phyloP scores from a whole-genome alignment of 768 basidiomycete species.

The Lyophyllum shimeji region DNA sequence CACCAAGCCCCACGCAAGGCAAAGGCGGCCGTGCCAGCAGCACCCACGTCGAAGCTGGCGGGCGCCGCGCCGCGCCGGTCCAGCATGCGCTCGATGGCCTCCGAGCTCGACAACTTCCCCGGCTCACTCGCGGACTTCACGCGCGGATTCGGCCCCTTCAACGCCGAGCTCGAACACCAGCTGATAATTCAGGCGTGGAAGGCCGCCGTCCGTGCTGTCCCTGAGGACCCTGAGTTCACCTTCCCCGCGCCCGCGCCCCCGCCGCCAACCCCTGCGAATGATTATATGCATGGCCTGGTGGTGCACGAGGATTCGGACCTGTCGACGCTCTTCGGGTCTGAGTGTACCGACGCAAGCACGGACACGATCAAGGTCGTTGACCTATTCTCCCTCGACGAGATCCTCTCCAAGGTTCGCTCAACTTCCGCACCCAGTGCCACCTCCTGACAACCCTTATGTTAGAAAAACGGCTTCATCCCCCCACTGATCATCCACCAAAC shows the following conservation, averaged over 20 bases:
- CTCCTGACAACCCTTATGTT: no score
- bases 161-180: slow-evolving; percentile 3
- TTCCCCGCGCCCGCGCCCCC: neutral
- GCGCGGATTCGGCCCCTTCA: neutral
- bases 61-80: neutral
- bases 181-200: slow-evolving; percentile 2
- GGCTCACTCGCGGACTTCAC: neutral
- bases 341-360: neutral
- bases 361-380: neutral
- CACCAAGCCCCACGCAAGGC: neutral
- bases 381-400: slow-evolving; percentile 12
- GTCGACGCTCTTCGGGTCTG: neutral
- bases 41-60: neutral
- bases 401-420: slow-evolving; percentile 5
- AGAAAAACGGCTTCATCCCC: slow-evolving; percentile 8
- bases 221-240: slow-evolving; percentile 1
- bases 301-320: neutral
- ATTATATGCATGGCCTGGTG: neutral
- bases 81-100: slow-evolving; percentile 1
- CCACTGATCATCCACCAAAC: slow-evolving; percentile 12
- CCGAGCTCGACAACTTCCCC: slow-evolving; percentile 3
- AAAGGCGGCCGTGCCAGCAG: no score
- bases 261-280: neutral
- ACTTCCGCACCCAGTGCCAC: no score
- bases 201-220: neutral